phyloP scores from a whole-genome alignment of 2,329 filamentous ascomycete genomes.

The Geoglossum cookeanum region DNA sequence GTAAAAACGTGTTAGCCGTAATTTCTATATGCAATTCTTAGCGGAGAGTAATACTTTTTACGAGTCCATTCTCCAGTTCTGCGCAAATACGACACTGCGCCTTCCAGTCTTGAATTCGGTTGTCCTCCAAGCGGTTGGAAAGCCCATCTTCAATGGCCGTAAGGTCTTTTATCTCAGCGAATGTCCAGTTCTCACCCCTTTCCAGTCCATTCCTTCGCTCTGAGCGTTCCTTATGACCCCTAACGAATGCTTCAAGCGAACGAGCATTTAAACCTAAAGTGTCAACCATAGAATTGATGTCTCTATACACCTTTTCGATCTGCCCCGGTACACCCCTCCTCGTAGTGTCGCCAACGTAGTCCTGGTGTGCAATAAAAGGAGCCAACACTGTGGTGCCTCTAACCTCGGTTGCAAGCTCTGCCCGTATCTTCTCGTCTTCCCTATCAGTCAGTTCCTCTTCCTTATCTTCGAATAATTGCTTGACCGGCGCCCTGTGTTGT shows the following conservation, averaged over 20 bases:
- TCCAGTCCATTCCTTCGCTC: conserved; percentile 51
- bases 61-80: conserved; percentile 49
- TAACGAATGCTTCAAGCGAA: conserved; percentile 38
- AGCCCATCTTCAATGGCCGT: conserved; percentile 47
- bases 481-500: neutral
- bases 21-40: neutral
- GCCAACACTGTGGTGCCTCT: conserved; percentile 20
- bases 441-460: conserved; percentile 1
- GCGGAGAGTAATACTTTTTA: conserved; percentile 23
- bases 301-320: conserved; percentile 42
- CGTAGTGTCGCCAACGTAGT: conserved; percentile 22
- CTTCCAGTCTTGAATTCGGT: conserved; percentile 47
- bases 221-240: conserved; percentile 41
- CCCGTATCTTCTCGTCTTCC: conserved; percentile 4
- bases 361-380: conserved; percentile 20
- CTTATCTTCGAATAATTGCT: neutral
- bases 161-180: conserved; percentile 58
- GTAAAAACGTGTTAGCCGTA: neutral
- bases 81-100: conserved; percentile 49
- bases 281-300: conserved; percentile 88
- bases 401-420: conserved; percentile 3
- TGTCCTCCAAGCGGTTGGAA: conserved; percentile 41
- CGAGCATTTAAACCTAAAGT: conserved; percentile 75
- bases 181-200: conserved; percentile 45
- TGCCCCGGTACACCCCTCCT: conserved; percentile 26